phyloP scores from a whole-genome alignment of 1,284 basidiomycete genomes.

The Malassezia psittaci region DNA sequence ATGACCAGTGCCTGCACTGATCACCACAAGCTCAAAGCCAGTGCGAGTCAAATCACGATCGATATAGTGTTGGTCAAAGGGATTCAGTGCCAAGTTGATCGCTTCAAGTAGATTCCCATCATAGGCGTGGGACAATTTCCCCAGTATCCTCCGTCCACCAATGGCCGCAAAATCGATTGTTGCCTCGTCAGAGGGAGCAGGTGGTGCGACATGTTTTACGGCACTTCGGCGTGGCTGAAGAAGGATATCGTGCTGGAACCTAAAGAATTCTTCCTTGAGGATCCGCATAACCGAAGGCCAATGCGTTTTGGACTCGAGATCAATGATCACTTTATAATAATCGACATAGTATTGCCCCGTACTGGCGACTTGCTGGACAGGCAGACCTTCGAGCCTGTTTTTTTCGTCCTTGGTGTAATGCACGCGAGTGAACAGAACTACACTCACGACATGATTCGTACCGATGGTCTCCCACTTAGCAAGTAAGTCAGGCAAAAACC shows the following conservation, averaged over 20 bases:
- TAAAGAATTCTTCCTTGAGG: constrained; percentile 61
- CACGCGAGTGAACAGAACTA: constrained; percentile 87
- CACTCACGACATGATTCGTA: constrained; percentile 85
- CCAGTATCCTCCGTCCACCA: constrained; percentile 47
- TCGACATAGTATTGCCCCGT: constrained; percentile 80
- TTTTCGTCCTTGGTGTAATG: constrained; percentile 62
- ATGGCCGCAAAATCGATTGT: neutral
- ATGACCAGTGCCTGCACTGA: constrained; percentile 89
- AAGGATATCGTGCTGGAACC: constrained; percentile 46
- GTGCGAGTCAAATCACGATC: constrained; percentile 91
- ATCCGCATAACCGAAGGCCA: constrained; percentile 76
- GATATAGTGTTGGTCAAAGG: constrained; percentile 87
- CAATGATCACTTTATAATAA: constrained; percentile 71
- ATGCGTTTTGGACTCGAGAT: constrained; percentile 74
- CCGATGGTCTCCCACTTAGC: constrained; percentile 55
- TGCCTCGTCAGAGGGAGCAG: constrained; percentile 25
- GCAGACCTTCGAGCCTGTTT: constrained; percentile 43
- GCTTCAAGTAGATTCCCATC: constrained; percentile 91
- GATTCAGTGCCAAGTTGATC: constrained; percentile 82
- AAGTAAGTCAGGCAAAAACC: constrained; percentile 47
- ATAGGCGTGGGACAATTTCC: constrained; percentile 72
- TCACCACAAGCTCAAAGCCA: constrained; percentile 69
- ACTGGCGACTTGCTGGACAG: constrained; percentile 61
- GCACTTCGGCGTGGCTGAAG: constrained; percentile 31
- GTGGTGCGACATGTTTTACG: constrained; percentile 27